These are phyloP conservation scores for Pyrus hybrid DNA, from an alignment of 331 rosid species.

Conservation along the genomic window DNA sequence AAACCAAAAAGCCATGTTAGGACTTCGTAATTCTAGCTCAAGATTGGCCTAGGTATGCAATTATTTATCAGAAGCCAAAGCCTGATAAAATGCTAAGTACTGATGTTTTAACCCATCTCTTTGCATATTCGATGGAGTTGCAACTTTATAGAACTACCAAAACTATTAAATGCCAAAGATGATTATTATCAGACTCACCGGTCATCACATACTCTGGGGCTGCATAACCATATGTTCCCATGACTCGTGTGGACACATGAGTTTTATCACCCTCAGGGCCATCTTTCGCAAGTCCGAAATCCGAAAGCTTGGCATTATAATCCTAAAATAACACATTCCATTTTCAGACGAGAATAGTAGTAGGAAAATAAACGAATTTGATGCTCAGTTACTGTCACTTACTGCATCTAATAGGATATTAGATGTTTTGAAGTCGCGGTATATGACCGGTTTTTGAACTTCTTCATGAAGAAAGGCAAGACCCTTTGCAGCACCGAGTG, in stretches of 20 bases:
- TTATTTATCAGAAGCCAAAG: neutral
- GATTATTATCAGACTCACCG: conserved; percentile 50
- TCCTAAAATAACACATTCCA: conserved; percentile 41
- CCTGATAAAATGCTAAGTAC: neutral
- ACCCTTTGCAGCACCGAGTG: conserved; percentile 18
- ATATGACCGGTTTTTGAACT: conserved; percentile 70
- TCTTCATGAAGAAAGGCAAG: conserved; percentile 90
- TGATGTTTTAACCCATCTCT: neutral
- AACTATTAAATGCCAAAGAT: neutral
- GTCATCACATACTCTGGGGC: conserved; percentile 99
- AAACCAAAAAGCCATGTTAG: neutral
- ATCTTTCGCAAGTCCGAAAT: conserved; percentile 97
- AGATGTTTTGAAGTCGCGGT: conserved; percentile 94
- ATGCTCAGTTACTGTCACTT: conserved; percentile 15
- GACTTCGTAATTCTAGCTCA: neutral
- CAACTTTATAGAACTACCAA: neutral
- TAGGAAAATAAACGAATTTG: neutral
- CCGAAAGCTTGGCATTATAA: conserved; percentile 89
- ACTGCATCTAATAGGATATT: conserved; percentile 88
- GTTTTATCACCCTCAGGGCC: conserved; percentile 42
- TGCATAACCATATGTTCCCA: conserved; percentile 98
- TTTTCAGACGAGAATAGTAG: conserved; percentile 5
- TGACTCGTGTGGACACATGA: conserved; percentile 75
- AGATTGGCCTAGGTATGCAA: neutral
- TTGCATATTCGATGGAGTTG: neutral